Percentiles rank a stretch among this genome's conserved stretches.
Conservation (phyloP, 768 basidiomycete genomes). For the Panaeolus cyanescens region DNA sequence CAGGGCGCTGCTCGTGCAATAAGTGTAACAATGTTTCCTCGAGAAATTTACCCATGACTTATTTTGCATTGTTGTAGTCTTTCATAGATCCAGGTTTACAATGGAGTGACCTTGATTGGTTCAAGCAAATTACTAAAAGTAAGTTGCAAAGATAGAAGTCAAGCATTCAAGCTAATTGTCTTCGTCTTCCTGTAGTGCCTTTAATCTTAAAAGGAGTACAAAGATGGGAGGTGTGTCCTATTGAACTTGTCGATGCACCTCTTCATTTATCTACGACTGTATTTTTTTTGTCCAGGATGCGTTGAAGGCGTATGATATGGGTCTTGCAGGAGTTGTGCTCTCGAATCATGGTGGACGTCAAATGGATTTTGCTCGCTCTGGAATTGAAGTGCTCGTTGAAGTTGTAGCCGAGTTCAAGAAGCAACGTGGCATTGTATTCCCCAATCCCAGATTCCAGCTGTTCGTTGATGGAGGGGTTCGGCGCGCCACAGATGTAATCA, state of each 20-base stretch:
- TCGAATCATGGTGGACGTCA: conserved; percentile 86
- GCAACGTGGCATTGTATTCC: conserved; percentile 68
- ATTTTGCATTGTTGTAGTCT: conserved; percentile 45
- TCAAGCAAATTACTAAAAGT: conserved; percentile 77
- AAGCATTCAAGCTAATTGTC: conserved; percentile 26
- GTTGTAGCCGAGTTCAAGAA: conserved; percentile 73
- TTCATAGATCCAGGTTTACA: conserved; percentile 93
- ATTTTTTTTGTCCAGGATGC: conserved; percentile 55
- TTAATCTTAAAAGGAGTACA: conserved; percentile 90
- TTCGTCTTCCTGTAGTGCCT: conserved; percentile 59
- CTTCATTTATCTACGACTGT: neutral
- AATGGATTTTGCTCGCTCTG: conserved; percentile 81
- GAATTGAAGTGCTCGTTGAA: conserved; percentile 87
- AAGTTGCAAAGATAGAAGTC: conserved; percentile 15
- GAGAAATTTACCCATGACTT: neutral
- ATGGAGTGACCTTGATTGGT: conserved; percentile 87
- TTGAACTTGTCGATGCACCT: neutral
- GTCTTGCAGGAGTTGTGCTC: conserved; percentile 77
- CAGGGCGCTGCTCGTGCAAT: conserved; percentile 96
- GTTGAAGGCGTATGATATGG: conserved; percentile 77
- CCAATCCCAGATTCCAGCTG: conserved; percentile 80
- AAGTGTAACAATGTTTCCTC: conserved; percentile 33
- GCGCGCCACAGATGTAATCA: conserved; percentile 80
- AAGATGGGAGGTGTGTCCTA: conserved; percentile 64
- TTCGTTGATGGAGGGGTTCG: conserved; percentile 95